Evolutionary conservation across 768 basidiomycete genomes (phyloP).

Genomic region (Tylopilus felleus): DNA sequence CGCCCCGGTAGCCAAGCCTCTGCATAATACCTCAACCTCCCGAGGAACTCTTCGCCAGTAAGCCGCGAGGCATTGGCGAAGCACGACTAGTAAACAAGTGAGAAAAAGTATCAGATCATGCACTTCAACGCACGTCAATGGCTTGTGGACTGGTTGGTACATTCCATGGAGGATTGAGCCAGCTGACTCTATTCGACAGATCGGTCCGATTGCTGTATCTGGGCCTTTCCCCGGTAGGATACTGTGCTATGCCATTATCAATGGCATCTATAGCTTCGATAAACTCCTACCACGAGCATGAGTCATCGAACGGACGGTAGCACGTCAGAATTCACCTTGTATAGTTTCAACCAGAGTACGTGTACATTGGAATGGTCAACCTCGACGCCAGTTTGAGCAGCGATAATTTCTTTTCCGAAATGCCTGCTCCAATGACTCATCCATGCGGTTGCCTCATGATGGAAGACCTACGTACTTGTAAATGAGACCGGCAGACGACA

Average conservation of each 20-base stretch:
- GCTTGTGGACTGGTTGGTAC: conserved; percentile 60
- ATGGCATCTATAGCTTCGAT: conserved; percentile 93
- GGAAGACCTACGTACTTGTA: conserved; percentile 70
- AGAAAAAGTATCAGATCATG: conserved; percentile 7
- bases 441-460: background rate
- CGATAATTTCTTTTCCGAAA: conserved; percentile 84
- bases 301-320: background rate
- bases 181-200: conserved; percentile 76
- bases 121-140: conserved; percentile 60
- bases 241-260: conserved; percentile 92
- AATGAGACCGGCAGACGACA: conserved; percentile 88
- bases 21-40: conserved; percentile 74
- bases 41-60: conserved; percentile 82
- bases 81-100: conserved; percentile 44
- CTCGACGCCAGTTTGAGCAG: conserved; percentile 50
- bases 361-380: conserved; percentile 61
- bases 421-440: conserved; percentile 48
- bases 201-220: conserved; percentile 79
- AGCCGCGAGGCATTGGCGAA: conserved; percentile 80
- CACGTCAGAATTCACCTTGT: conserved; percentile 50
- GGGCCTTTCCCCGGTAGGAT: conserved; percentile 59
- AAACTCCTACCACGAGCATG: conserved; percentile 57
- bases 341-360: conserved; percentile 83
- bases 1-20: conserved; percentile 93
- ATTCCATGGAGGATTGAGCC: conserved; percentile 93